A percentile compares a stretch with the other conserved stretches of the same genome.
Conservation (phyloP, 768 basidiomycete genomes). For the Leccinum truebloodii region DNA sequence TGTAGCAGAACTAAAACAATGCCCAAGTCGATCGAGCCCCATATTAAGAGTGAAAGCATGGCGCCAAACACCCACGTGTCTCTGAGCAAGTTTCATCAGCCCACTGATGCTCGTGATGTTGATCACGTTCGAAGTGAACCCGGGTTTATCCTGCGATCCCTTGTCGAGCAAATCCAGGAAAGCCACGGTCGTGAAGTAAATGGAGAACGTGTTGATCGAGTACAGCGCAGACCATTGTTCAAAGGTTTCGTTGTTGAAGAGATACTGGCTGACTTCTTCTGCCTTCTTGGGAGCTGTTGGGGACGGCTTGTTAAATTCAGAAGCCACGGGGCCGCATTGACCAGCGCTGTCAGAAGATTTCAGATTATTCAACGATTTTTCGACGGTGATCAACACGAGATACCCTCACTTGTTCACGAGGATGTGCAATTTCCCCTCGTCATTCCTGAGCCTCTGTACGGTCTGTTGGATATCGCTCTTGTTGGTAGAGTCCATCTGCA, state of each 20-base stretch:
- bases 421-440: constrained; percentile 72
- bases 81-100: constrained; percentile 65
- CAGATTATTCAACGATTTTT: constrained; percentile 1
- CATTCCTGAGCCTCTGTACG: constrained; percentile 38
- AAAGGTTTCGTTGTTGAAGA: constrained; percentile 68
- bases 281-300: constrained; percentile 62
- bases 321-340: constrained; percentile 63
- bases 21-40: neutral
- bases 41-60: neutral
- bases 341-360: constrained; percentile 56
- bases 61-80: constrained; percentile 57
- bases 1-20: constrained; percentile 68
- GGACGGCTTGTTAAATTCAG: constrained; percentile 55
- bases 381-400: neutral
- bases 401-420: constrained; percentile 75
- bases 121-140: constrained; percentile 65
- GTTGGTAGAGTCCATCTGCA: constrained; percentile 72
- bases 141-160: constrained; percentile 59
- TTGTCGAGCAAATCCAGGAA: constrained; percentile 76
- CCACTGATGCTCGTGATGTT: constrained; percentile 83
- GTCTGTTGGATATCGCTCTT: constrained; percentile 63
- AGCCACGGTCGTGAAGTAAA: constrained; percentile 75
- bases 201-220: constrained; percentile 69
- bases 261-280: constrained; percentile 62
- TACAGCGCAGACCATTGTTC: constrained; percentile 65